Evolutionary conservation across 169 alveolate genomes (phyloP).

Genomic region (Plasmodium knowlesi): DNA sequence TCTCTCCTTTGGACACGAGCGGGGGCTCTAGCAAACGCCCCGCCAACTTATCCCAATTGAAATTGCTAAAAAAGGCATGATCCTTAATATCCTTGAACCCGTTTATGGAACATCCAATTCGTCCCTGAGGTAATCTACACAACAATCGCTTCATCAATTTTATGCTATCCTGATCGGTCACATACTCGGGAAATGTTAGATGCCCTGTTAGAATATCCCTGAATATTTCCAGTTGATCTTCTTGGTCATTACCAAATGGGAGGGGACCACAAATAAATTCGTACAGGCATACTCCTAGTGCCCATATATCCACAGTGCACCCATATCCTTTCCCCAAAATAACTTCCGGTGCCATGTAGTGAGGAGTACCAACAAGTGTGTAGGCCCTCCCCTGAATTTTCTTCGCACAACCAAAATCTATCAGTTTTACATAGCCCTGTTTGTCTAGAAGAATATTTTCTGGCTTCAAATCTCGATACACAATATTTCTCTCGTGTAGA

Average conservation of each 20-base stretch:
- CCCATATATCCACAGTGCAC: slow-evolving; percentile 98
- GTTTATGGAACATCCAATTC: slow-evolving; percentile 92
- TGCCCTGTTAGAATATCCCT: slow-evolving; percentile 92
- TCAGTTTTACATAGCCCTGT: slow-evolving; percentile 96
- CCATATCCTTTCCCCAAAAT: slow-evolving; percentile 96
- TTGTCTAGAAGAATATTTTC: slow-evolving; percentile 96
- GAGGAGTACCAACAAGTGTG: slow-evolving; percentile 97
- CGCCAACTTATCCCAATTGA: slow-evolving; percentile 91
- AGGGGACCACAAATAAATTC: slow-evolving; percentile 98
- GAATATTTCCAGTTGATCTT: slow-evolving; percentile 95
- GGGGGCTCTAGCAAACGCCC: slow-evolving; percentile 91
- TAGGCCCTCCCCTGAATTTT: slow-evolving; percentile 92
- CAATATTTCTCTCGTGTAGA: slow-evolving; percentile 93
- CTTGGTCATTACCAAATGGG: slow-evolving; percentile 98
- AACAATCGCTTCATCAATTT: slow-evolving; percentile 90
- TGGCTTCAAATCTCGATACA: slow-evolving; percentile 97
- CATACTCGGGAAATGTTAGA: slow-evolving; percentile 81
- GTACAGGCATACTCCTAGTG: slow-evolving; percentile 97
- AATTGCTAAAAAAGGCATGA: slow-evolving; percentile 85
- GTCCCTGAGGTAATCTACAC: slow-evolving; percentile 92
- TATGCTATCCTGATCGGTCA: slow-evolving; percentile 89
- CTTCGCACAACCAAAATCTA: slow-evolving; percentile 97
- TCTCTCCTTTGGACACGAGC: slow-evolving; percentile 87
- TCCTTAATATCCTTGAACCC: slow-evolving; percentile 92
- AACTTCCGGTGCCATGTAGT: slow-evolving; percentile 96